Evolutionary conservation across 176 grass and related monocot genomes (phyloP).

Genomic region (Panicum miliaceum): DNA sequence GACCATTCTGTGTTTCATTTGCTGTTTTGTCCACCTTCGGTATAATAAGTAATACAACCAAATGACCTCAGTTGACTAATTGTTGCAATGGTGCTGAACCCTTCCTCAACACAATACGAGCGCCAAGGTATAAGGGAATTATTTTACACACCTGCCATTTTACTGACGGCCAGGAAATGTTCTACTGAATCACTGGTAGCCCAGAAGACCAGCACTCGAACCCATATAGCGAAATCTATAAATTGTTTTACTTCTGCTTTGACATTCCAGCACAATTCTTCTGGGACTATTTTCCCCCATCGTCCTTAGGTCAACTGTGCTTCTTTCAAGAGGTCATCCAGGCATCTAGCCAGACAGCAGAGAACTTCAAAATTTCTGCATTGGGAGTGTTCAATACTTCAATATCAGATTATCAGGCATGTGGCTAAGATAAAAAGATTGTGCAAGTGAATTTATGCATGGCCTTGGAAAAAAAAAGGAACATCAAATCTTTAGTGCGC

Average conservation of each 20-base stretch:
- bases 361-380: slow-evolving; percentile 37
- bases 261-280: background rate
- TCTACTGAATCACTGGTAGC: slow-evolving; percentile 13
- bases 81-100: slow-evolving; percentile 20
- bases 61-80: slow-evolving; percentile 22
- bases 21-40: too few species aligned
- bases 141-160: slow-evolving; percentile 27
- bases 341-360: background rate
- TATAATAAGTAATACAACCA: slow-evolving; percentile 30
- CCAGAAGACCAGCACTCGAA: background rate
- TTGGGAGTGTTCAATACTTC: background rate
- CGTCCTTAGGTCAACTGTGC: background rate
- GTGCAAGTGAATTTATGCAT: background rate
- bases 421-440: background rate
- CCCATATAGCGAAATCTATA: background rate
- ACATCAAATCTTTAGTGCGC: background rate
- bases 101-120: background rate
- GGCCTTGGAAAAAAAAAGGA: background rate
- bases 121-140: background rate
- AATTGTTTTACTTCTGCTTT: slow-evolving; percentile 6
- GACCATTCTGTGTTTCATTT: background rate
- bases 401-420: slow-evolving; percentile 31
- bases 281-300: background rate
- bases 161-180: slow-evolving; percentile 14
- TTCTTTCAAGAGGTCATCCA: slow-evolving; percentile 15